Conservation (phyloP, 2,329 filamentous ascomycete genomes). For the Pleomassaria siparia region DNA sequence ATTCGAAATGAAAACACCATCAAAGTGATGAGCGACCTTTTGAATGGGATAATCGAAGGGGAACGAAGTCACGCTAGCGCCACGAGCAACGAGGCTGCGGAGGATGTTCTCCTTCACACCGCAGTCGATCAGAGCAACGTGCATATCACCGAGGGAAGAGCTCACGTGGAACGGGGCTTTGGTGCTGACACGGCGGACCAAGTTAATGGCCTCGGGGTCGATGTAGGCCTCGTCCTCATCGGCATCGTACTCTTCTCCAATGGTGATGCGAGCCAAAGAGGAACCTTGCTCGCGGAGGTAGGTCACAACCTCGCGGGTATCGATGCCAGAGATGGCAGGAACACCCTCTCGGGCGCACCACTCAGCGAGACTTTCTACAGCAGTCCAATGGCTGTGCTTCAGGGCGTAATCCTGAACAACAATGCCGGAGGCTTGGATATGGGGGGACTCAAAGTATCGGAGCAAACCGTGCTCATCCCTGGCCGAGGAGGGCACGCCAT, state of each 20-base stretch:
- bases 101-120: slow-evolving; percentile 99
- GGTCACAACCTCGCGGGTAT: slow-evolving; percentile 95
- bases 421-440: slow-evolving; percentile 94
- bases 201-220: slow-evolving; percentile 94
- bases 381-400: slow-evolving; percentile 98
- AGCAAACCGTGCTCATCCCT: slow-evolving; percentile 87
- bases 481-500: slow-evolving; percentile 85
- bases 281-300: slow-evolving; percentile 95
- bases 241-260: slow-evolving; percentile 97
- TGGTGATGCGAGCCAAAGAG: slow-evolving; percentile 88
- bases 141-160: slow-evolving; percentile 77
- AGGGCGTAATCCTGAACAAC: slow-evolving; percentile 93
- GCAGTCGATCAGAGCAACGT: slow-evolving; percentile 94
- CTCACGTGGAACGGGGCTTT: slow-evolving; percentile 97
- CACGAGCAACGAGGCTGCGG: slow-evolving; percentile 86
- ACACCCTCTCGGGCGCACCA: slow-evolving; percentile 98
- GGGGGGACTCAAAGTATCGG: slow-evolving; percentile 97
- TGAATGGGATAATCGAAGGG: slow-evolving; percentile 97
- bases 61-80: slow-evolving; percentile 90
- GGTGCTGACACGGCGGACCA: slow-evolving; percentile 94
- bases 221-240: slow-evolving; percentile 96
- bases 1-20: slow-evolving; percentile 99
- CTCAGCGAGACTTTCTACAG: slow-evolving; percentile 86
- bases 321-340: slow-evolving; percentile 92
- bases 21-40: slow-evolving; percentile 96